Evolutionary conservation across 306 rosid genomes (phyloP).

Genomic region (Dicorynia guianensis): DNA sequence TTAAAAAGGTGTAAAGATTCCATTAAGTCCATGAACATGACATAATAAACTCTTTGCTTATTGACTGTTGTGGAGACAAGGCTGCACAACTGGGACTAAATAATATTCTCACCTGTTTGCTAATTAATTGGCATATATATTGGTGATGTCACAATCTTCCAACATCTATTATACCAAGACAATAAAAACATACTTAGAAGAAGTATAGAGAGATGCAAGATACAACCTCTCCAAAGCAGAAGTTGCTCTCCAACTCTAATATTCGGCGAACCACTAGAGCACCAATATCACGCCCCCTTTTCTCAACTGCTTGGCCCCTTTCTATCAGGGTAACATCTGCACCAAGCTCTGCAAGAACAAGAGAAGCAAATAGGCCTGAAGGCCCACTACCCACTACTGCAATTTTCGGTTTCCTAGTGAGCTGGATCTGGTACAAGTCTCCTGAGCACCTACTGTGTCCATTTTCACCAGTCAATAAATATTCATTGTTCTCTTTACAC

Average conservation of each 20-base stretch:
- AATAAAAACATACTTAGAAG: constrained; percentile 30
- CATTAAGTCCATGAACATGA: constrained; percentile 26
- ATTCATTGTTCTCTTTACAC: constrained; percentile 48
- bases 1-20: constrained; percentile 12
- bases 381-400: constrained; percentile 95
- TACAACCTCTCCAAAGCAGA: constrained; percentile 98
- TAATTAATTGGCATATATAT: constrained; percentile 14
- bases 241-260: constrained; percentile 84
- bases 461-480: constrained; percentile 40
- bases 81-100: constrained; percentile 16
- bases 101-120: neutral
- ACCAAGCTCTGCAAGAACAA: constrained; percentile 92
- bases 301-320: constrained; percentile 98
- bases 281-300: constrained; percentile 94
- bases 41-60: neutral
- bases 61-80: constrained; percentile 12
- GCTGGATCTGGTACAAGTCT: constrained; percentile 27
- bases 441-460: constrained; percentile 46
- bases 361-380: constrained; percentile 87
- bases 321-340: constrained; percentile 94
- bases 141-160: neutral
- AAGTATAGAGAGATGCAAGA: constrained; percentile 46
- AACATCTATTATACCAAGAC: constrained; percentile 25
- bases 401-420: constrained; percentile 68
- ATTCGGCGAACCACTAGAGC: constrained; percentile 77